phyloP scores from a whole-genome alignment of 768 basidiomycete species.

The Solioccasus polychromus region DNA sequence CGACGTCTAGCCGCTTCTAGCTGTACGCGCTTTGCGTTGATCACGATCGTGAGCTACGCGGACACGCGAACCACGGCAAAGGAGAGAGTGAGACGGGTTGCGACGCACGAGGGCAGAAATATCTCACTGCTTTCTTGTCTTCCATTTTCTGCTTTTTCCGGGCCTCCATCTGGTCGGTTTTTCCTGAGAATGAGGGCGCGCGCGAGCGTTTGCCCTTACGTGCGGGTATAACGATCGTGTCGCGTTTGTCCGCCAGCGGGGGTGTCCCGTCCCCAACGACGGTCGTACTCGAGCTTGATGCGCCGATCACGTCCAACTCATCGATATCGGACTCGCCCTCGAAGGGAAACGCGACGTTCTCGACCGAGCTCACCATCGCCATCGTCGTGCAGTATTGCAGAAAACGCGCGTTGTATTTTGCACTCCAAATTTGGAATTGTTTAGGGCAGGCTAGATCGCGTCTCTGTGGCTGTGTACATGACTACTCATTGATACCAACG shows the following conservation, averaged over 20 bases:
- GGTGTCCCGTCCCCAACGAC: constrained; percentile 29
- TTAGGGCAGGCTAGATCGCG: constrained; percentile 30
- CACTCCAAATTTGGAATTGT: not conserved
- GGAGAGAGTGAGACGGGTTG: not conserved
- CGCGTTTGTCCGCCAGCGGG: not conserved
- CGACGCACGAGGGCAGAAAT: not conserved
- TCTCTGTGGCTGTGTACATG: constrained; percentile 18
- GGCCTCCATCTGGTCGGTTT: not conserved
- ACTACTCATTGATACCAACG: constrained; percentile 60
- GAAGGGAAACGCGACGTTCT: constrained; percentile 10
- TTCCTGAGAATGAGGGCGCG: constrained; percentile 4
- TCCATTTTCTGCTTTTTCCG: constrained; percentile 34
- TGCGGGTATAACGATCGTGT: constrained; percentile 13
- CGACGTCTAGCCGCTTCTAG: constrained; percentile 42
- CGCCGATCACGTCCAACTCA: constrained; percentile 29
- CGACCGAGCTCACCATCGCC: constrained; percentile 1
- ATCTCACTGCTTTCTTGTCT: constrained; percentile 41
- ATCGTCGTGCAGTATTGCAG: not conserved
- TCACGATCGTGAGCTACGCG: constrained; percentile 40
- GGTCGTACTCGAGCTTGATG: constrained; percentile 26
- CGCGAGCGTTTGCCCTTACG: constrained; percentile 19
- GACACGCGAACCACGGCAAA: not conserved
- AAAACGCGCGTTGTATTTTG: not conserved
- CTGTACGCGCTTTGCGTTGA: constrained; percentile 35
- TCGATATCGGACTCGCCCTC: constrained; percentile 18